phyloP scores from a whole-genome alignment of 31 red algal species.

The Porphyra umbilicalis region DNA sequence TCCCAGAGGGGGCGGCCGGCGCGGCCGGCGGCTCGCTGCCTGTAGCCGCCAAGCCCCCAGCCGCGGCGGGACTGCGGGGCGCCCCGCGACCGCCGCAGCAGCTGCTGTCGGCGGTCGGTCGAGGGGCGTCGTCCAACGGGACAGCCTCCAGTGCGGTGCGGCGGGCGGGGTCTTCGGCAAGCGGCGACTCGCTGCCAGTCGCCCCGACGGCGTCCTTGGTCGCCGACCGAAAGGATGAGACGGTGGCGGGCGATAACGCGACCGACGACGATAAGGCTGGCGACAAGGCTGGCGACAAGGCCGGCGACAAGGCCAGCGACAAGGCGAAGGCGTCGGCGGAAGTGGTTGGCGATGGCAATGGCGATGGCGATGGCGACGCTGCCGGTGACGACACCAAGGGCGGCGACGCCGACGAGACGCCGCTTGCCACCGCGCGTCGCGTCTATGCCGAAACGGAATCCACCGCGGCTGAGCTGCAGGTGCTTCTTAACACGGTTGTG shows the following conservation, averaged over 20 bases:
- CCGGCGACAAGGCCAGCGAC: too few species aligned
- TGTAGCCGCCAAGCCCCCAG: too few species aligned
- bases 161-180: not conserved
- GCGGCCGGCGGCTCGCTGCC: not conserved
- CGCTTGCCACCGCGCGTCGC: slow-evolving; percentile 3
- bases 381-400: not conserved
- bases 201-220: too few species aligned
- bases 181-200: not conserved
- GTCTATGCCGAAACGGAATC: slow-evolving; percentile 33
- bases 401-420: not conserved
- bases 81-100: slow-evolving; percentile 31
- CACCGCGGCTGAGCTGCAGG: slow-evolving; percentile 27
- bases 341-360: slow-evolving; percentile 11
- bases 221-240: too few species aligned
- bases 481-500: slow-evolving; percentile 48
- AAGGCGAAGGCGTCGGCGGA: slow-evolving; percentile 2
- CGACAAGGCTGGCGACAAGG: slow-evolving; percentile 1
- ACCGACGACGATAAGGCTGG: not conserved
- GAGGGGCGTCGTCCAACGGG: slow-evolving; percentile 4
- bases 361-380: not conserved
- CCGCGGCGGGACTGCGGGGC: slow-evolving; percentile 18
- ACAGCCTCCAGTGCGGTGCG: not conserved
- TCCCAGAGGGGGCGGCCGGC: slow-evolving; percentile 10
- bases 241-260: not conserved
- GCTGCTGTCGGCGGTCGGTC: slow-evolving; percentile 22